Conservation (phyloP, 2,329 filamentous ascomycete species). For the Neurospora sp. region DNA sequence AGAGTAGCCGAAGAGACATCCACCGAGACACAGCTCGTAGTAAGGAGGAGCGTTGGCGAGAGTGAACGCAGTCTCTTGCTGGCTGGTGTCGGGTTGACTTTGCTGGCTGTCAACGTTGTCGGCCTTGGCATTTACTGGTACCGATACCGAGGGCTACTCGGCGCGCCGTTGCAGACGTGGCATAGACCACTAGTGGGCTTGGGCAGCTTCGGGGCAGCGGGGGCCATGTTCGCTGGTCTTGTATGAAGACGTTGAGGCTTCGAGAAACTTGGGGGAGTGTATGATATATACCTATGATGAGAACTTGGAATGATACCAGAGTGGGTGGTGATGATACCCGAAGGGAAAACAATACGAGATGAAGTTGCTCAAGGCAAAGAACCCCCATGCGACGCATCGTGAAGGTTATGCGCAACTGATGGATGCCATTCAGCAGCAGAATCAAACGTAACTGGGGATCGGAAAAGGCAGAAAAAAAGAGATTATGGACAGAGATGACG, state of each 20-base stretch:
- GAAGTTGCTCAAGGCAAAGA: neutral
- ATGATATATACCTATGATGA: neutral
- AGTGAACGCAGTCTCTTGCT: neutral
- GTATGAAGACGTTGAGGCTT: neutral
- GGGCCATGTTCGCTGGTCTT: conserved; percentile 11
- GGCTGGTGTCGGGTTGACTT: conserved; percentile 5
- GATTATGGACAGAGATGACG: no score
- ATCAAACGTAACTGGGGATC: neutral
- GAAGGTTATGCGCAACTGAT: neutral
- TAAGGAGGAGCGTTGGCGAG: neutral
- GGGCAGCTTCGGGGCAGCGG: conserved; percentile 15
- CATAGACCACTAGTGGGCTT: conserved; percentile 6
- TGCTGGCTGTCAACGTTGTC: conserved; percentile 6
- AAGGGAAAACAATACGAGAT: neutral
- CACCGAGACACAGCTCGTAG: neutral
- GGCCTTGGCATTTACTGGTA: conserved; percentile 11
- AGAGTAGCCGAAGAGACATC: conserved; percentile 4
- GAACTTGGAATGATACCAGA: neutral
- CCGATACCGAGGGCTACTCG: conserved; percentile 12
- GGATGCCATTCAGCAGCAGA: neutral
- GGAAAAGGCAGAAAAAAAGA: no score
- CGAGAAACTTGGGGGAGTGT: neutral
- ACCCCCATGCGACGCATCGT: neutral
- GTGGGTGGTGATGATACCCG: neutral
- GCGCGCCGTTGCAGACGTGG: conserved; percentile 17